Conservation (phyloP, 1,284 basidiomycete genomes). For the Tausonia pullulans region DNA sequence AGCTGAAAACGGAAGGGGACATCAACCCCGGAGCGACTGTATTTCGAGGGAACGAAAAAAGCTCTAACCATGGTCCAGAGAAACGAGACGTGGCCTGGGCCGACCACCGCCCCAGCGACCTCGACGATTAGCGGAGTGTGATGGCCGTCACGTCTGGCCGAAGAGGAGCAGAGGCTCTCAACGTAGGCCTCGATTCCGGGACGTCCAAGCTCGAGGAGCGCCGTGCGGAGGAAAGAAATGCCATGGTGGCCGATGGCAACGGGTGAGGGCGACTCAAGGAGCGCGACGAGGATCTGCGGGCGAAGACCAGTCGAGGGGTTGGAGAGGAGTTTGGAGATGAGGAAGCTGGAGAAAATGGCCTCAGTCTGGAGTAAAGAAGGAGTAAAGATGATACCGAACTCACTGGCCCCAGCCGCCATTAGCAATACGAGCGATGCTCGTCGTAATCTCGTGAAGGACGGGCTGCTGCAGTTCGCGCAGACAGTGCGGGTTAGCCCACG, state of each 20-base stretch:
- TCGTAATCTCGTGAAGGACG: slow-evolving; percentile 13
- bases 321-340: slow-evolving; percentile 14
- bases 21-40: too few species aligned
- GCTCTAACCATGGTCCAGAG: slow-evolving; percentile 15
- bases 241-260: slow-evolving; percentile 17
- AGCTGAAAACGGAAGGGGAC: neutral
- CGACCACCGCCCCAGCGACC: slow-evolving; percentile 15
- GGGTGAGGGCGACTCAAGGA: slow-evolving; percentile 12
- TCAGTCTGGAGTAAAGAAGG: neutral
- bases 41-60: too few species aligned
- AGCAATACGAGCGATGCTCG: slow-evolving; percentile 15
- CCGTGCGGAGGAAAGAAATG: slow-evolving; percentile 16
- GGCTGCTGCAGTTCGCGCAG: neutral
- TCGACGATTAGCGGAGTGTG: slow-evolving; percentile 10
- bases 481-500: neutral
- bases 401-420: slow-evolving; percentile 18
- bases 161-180: slow-evolving; percentile 5
- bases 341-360: slow-evolving; percentile 1
- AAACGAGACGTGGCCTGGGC: slow-evolving; percentile 16
- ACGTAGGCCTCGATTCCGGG: slow-evolving; percentile 14
- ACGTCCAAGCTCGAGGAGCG: slow-evolving; percentile 15
- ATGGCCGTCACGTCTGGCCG: too few species aligned
- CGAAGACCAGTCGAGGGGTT: slow-evolving; percentile 6
- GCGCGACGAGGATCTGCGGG: slow-evolving; percentile 13
- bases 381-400: neutral